Evolutionary conservation across 371 early-diverging fungal genomes (phyloP), one percentile per base, ranked within the genome.

Genomic region (Mucor ambiguus): DNA sequence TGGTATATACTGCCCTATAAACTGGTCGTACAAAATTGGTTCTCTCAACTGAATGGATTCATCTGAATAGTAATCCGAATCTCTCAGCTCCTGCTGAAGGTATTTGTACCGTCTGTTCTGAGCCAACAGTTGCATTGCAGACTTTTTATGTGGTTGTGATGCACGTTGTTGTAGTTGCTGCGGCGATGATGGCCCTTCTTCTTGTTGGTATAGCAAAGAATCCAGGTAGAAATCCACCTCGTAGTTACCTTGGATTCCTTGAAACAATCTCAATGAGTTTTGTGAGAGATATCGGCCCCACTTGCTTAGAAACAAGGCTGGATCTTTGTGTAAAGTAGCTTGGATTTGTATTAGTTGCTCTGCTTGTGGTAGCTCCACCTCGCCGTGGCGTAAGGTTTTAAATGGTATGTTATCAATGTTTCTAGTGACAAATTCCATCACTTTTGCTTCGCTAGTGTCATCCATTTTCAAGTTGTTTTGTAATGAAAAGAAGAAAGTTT

Each of bases 31-130:
- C 10, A 85, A 60, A 28, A 67, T 57, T 5, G 85, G 85, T 29
- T 82, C 85, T 48, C 79, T 71, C 41, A 74, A 30, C 52, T 75
- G 84, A 59, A 85, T 79, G 3, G 76, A 58, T 68, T 82, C 81
- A 54, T 83, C 81, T 11, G 72, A 68, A 59, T 80, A 83, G 64
- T 85, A 85, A 14, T 71, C 71, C 0, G 82, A 72, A 33, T 66
- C 58, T 4, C 77, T 73, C 46, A 85, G 69, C 28, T 72, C 55
- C 1, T 62, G 70, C 30, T 75, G 68, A 5, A 85, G 63, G 49
- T 76, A 85, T 35, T 74, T 68, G 58, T 67, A 82, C 8, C 85
- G 74, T 49, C 85, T 74, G 32, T 85, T 85, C 9, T 75, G 75
- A 14, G 70, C 62, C 33, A 66, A 46, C 33, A 64, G 73, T 28